Evolutionary conservation across 805 yeast genomes (phyloP).

Genomic region (Candida fluviatilis): DNA sequence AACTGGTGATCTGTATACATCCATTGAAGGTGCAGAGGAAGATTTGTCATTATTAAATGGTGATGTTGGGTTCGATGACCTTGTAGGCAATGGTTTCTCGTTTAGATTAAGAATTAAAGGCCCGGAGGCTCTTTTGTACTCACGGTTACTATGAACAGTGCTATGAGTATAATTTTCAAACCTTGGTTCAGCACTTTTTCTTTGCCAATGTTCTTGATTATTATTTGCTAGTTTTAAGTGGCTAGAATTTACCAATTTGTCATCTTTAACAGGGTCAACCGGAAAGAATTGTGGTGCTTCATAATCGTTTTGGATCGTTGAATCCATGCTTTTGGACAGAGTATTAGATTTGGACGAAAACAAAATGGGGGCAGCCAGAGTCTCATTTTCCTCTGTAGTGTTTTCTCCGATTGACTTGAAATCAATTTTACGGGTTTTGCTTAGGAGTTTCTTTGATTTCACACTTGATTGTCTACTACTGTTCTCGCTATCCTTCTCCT

Average conservation of each 20-base stretch:
- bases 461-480: constrained; percentile 31
- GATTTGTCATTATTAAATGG: neutral
- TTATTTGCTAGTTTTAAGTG: neutral
- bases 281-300: neutral
- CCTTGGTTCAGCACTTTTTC: too few relatives aligned
- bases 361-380: neutral
- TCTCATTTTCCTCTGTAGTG: neutral
- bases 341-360: neutral
- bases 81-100: neutral
- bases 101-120: neutral
- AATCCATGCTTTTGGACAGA: neutral
- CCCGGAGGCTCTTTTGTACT: neutral
- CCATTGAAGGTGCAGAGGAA: too few relatives aligned
- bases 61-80: neutral
- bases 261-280: neutral
- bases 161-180: too few relatives aligned
- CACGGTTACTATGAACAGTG: neutral
- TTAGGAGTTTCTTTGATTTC: constrained; percentile 7
- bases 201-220: neutral
- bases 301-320: neutral
- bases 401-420: constrained; percentile 1
- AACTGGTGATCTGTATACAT: too few relatives aligned
- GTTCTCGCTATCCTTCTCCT: constrained; percentile 29
- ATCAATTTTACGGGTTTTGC: neutral
- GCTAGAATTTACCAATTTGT: too few relatives aligned